Evolutionary conservation across 2,329 filamentous ascomycete genomes (phyloP).

Genomic region (Leptographium lundbergii): DNA sequence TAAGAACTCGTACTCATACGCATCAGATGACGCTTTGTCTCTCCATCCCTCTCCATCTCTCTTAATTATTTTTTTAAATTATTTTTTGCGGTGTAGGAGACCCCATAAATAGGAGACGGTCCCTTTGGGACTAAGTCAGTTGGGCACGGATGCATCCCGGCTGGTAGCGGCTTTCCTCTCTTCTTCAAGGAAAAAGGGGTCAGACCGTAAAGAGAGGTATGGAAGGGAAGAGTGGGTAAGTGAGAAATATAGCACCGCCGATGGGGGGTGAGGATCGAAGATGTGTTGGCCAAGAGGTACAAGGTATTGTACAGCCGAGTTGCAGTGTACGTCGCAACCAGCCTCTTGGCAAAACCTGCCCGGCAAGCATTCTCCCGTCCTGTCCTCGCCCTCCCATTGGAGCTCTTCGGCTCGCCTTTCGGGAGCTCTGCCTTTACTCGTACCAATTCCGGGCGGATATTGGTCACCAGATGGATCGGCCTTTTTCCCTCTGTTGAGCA

Average conservation of each 20-base stretch:
- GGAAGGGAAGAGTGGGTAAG: neutral
- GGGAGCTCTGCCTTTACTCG: no score
- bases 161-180: neutral
- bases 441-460: no score
- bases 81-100: neutral
- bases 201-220: neutral
- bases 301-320: neutral
- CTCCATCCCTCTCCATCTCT: neutral
- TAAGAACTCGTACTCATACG: neutral
- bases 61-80: neutral
- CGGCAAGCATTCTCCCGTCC: no score
- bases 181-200: neutral
- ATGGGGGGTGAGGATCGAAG: neutral
- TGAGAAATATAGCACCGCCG: neutral
- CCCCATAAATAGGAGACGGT: neutral
- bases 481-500: no score
- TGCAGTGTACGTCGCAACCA: no score
- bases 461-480: no score
- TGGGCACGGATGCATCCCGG: constrained; percentile 2
- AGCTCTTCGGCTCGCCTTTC: no score
- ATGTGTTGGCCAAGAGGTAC: neutral
- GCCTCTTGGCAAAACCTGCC: no score
- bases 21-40: neutral
- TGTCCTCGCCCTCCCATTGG: no score
- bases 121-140: neutral